Evolutionary conservation across 148 eudicot genomes (phyloP).

Genomic region (Cornus suecica): DNA sequence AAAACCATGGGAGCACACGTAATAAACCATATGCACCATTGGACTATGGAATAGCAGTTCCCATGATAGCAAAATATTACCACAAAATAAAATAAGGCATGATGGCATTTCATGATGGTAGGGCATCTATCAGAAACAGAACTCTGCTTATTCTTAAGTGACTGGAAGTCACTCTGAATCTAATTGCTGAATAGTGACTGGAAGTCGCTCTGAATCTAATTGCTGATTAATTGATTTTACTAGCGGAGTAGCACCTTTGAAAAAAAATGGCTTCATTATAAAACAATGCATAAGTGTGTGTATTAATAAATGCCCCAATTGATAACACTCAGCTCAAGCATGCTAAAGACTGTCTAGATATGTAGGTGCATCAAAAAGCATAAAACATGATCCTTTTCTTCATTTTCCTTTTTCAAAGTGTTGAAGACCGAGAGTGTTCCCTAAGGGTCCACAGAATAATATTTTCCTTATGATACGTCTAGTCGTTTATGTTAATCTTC

Average conservation of each 20-base stretch:
- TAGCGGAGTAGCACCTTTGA: background rate
- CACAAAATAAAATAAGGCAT: background rate
- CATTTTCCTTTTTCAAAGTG: background rate
- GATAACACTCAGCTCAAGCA: background rate
- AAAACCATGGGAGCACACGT: background rate
- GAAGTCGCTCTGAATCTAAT: too few species aligned
- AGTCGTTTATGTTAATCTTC: background rate
- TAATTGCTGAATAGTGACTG: too few species aligned
- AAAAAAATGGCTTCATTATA: too few species aligned
- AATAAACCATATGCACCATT: background rate
- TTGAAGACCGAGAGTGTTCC: background rate
- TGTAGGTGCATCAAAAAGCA: background rate
- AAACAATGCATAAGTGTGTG: background rate
- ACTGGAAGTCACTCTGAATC: too few species aligned
- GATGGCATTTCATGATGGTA: background rate
- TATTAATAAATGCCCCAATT: background rate
- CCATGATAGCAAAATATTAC: slow-evolving; percentile 1
- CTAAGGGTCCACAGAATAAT: background rate
- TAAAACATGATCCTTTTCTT: slow-evolving; percentile 1
- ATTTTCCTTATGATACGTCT: background rate
- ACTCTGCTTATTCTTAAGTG: too few species aligned
- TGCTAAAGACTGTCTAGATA: background rate
- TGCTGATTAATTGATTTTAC: background rate
- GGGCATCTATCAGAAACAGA: background rate
- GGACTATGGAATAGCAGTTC: background rate